These are phyloP conservation scores for Leccinum olivaceopallidum DNA, from an alignment of 768 basidiomycete species.

Conservation along the genomic window DNA sequence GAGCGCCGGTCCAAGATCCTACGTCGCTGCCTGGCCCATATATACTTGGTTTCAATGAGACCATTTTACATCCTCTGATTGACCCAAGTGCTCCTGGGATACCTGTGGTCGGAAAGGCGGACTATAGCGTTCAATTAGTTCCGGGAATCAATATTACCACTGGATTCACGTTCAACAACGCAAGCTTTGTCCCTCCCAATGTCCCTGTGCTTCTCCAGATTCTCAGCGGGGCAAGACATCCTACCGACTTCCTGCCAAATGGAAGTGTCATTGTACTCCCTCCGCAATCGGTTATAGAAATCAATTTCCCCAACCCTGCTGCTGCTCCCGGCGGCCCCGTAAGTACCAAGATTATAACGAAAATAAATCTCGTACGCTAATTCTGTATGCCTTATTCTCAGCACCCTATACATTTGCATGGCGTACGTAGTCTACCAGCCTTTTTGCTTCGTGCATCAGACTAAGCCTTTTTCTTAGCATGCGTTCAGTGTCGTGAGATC, in stretches of 20 bases:
- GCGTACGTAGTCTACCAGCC: slow-evolving; percentile 28
- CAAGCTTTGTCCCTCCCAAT: slow-evolving; percentile 40
- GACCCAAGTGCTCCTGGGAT: slow-evolving; percentile 40
- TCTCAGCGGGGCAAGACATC: slow-evolving; percentile 48
- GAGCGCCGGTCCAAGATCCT: slow-evolving; percentile 47
- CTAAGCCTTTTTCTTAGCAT: slow-evolving; percentile 27
- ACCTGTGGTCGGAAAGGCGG: slow-evolving; percentile 40
- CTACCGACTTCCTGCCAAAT: slow-evolving; percentile 47
- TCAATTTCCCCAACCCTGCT: slow-evolving; percentile 41
- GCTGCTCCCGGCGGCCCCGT: slow-evolving; percentile 31
- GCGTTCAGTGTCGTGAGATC: slow-evolving; percentile 37
- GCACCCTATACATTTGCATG: slow-evolving; percentile 46
- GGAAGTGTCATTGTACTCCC: slow-evolving; percentile 51
- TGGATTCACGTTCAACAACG: slow-evolving; percentile 27
- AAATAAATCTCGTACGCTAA: slow-evolving; percentile 5
- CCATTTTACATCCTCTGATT: slow-evolving; percentile 38
- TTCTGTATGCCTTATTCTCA: slow-evolving; percentile 10
- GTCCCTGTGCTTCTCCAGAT: slow-evolving; percentile 61
- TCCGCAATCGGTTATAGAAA: slow-evolving; percentile 43
- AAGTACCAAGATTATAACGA: slow-evolving; percentile 13
- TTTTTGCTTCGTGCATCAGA: neutral
- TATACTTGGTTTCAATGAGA: slow-evolving; percentile 38
- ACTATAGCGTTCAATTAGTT: slow-evolving; percentile 36
- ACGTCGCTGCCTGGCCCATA: slow-evolving; percentile 30
- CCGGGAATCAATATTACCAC: neutral